Evolutionary conservation across 2,329 filamentous ascomycete species (phyloP).

Genomic region (Chrysoporthe deuterocubensis): DNA sequence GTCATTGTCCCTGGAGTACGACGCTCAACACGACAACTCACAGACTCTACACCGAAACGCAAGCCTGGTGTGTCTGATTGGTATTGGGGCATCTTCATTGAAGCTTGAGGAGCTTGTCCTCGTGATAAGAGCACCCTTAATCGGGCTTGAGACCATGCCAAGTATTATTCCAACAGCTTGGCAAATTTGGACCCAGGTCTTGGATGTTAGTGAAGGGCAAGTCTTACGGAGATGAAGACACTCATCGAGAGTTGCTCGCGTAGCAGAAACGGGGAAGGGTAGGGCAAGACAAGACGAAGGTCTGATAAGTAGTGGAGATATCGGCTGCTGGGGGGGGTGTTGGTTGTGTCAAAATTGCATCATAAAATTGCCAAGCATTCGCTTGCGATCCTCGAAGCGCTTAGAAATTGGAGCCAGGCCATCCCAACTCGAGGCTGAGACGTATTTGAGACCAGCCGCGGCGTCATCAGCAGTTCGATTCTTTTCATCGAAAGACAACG

Average conservation of each 20-base stretch:
- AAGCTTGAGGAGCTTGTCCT: too few relatives aligned
- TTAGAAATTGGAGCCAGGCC: neutral
- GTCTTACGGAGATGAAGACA: neutral
- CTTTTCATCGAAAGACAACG: neutral
- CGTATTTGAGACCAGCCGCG: constrained; percentile 1
- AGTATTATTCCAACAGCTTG: neutral
- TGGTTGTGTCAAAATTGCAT: neutral
- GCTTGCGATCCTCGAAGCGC: neutral
- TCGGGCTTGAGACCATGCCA: too few relatives aligned
- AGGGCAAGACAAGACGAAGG: neutral
- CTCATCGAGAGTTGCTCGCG: neutral
- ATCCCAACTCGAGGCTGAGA: neutral
- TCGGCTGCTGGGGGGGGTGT: too few relatives aligned
- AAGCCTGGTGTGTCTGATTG: too few relatives aligned
- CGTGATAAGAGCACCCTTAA: neutral
- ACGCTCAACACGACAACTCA: too few relatives aligned
- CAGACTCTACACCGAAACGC: too few relatives aligned
- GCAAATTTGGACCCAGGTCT: neutral
- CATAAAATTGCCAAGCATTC: neutral
- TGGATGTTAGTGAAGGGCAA: neutral
- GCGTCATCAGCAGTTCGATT: neutral
- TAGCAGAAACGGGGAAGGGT: neutral
- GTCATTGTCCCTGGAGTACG: too few relatives aligned
- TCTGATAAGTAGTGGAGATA: neutral
- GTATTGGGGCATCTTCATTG: too few relatives aligned